These are phyloP conservation scores for Boletus rubroflammeus DNA, from an alignment of 768 basidiomycete genomes.

Conservation along the genomic window DNA sequence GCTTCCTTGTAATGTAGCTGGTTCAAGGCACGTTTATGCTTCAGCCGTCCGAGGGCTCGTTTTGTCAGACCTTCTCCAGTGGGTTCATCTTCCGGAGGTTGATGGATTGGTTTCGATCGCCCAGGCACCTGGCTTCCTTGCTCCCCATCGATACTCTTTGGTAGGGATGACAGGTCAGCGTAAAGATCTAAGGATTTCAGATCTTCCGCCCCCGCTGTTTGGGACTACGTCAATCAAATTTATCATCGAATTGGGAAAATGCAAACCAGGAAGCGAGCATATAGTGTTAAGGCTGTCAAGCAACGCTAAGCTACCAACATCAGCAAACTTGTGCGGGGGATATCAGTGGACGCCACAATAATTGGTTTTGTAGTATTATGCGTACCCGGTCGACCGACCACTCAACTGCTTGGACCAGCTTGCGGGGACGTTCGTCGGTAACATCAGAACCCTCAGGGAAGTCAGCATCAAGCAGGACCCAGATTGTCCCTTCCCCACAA, in stretches of 20 bases:
- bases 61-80: conserved; percentile 33
- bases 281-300: conserved; percentile 44
- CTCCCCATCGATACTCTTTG: conserved; percentile 52
- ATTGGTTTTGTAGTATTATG: neutral
- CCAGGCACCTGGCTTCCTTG: conserved; percentile 40
- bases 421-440: conserved; percentile 13
- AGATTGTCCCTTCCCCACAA: conserved; percentile 35
- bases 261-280: conserved; percentile 46
- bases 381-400: conserved; percentile 41
- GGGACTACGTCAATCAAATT: neutral
- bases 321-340: conserved; percentile 17
- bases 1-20: conserved; percentile 15
- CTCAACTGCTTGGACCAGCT: conserved; percentile 31
- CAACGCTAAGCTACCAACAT: conserved; percentile 28
- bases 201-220: conserved; percentile 47
- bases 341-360: neutral
- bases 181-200: conserved; percentile 60
- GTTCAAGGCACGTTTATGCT: conserved; percentile 47
- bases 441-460: conserved; percentile 27
- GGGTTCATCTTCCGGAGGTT: conserved; percentile 11
- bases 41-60: conserved; percentile 47
- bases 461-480: conserved; percentile 48
- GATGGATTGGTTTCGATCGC: conserved; percentile 10
- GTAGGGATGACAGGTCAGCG: conserved; percentile 49
- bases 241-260: neutral